These are phyloP conservation scores for Trapa incisa DNA, from an alignment of 345 rosid species.

Conservation along the genomic window DNA sequence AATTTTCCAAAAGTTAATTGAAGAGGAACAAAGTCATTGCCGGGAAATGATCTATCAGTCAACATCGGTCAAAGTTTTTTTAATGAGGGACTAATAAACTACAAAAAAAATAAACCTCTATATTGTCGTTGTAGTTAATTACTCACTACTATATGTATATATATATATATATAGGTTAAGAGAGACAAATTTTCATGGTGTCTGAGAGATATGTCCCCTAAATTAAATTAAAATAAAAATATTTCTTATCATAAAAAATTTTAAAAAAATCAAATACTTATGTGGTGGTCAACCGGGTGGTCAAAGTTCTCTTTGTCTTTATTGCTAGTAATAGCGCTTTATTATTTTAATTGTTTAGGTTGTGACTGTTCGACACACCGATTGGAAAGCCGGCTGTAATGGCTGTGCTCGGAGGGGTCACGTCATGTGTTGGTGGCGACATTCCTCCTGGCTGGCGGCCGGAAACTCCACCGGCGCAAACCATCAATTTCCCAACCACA, in stretches of 20 bases:
- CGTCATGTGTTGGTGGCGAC: slow-evolving; percentile 45
- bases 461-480: slow-evolving; percentile 35
- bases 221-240: not conserved
- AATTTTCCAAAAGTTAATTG: too few relatives aligned
- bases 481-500: not conserved
- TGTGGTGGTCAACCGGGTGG: slow-evolving; percentile 28
- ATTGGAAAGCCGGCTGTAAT: slow-evolving; percentile 33
- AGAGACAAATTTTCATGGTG: slow-evolving; percentile 4
- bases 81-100: not conserved
- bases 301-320: slow-evolving; percentile 24
- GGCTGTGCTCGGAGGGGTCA: slow-evolving; percentile 13
- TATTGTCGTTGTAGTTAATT: not conserved
- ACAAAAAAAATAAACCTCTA: not conserved
- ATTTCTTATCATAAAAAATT: not conserved
- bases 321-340: slow-evolving; percentile 3
- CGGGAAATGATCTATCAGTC: not conserved
- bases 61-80: slow-evolving; percentile 1
- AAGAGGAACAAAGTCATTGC: not conserved
- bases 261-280: too few relatives aligned
- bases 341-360: slow-evolving; percentile 14
- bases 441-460: slow-evolving; percentile 42
- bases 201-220: not conserved
- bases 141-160: not conserved
- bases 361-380: slow-evolving; percentile 37
- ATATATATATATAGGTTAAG: not conserved